Evolutionary conservation across 2,329 filamentous ascomycete genomes (phyloP).

Genomic region (Talaromyces verruculosus): DNA sequence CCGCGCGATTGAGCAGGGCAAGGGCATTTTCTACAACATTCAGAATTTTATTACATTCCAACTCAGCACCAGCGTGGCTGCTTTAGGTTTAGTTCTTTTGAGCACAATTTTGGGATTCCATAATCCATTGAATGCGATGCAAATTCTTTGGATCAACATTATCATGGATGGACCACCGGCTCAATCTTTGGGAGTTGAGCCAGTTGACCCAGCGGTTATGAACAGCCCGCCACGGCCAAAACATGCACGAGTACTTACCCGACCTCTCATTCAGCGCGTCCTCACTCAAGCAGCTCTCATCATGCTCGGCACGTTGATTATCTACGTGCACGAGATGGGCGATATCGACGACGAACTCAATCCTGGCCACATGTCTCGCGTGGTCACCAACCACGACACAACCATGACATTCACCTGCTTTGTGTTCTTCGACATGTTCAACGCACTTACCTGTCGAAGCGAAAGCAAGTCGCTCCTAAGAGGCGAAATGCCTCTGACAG

Average conservation of each 20-base stretch:
- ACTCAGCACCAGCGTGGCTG: conserved; percentile 92
- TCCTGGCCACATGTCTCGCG: conserved; percentile 48
- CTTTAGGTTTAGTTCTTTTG: conserved; percentile 83
- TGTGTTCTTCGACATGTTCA: conserved; percentile 99
- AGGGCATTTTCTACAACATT: conserved; percentile 99
- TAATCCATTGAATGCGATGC: conserved; percentile 97
- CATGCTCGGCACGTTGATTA: conserved; percentile 85
- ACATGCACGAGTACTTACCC: conserved; percentile 87
- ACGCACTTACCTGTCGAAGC: conserved; percentile 87
- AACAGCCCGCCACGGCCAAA: conserved; percentile 81
- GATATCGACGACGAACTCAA: conserved; percentile 57
- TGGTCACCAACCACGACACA: conserved; percentile 88
- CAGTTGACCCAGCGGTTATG: conserved; percentile 93
- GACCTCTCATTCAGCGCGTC: conserved; percentile 76
- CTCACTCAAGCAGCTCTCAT: conserved; percentile 84
- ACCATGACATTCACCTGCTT: conserved; percentile 99
- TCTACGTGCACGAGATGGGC: conserved; percentile 90
- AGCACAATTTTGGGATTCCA: conserved; percentile 92
- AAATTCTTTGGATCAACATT: conserved; percentile 97
- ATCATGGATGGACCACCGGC: conserved; percentile 99
- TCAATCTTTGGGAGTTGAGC: conserved; percentile 93
- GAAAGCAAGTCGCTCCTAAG: conserved; percentile 85
- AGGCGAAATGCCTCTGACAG: conserved; percentile 78
- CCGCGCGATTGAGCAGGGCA: conserved; percentile 95
- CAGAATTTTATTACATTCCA: conserved; percentile 99